Percentiles rank a stretch among this genome's conserved stretches.
Conservation (phyloP, 2,329 filamentous ascomycete species). For the Thermothelomyces thermophilus region DNA sequence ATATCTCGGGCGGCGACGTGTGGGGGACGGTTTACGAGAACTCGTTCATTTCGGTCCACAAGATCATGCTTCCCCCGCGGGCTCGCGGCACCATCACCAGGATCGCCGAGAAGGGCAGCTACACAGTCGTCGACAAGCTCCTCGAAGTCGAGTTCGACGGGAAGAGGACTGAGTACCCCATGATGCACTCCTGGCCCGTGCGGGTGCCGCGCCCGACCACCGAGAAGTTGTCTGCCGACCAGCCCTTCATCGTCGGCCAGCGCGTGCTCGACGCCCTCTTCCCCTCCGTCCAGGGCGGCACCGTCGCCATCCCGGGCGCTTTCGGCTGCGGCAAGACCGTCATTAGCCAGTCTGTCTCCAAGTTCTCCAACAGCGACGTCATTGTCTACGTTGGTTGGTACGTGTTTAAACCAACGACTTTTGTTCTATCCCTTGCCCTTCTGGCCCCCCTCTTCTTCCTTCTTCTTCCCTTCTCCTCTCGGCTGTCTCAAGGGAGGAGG, state of each 20-base stretch:
- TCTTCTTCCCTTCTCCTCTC: no score
- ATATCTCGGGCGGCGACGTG: constrained; percentile 92
- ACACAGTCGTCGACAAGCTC: constrained; percentile 90
- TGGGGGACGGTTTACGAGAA: constrained; percentile 96
- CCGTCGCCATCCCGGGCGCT: constrained; percentile 94
- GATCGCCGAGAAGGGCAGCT: constrained; percentile 82
- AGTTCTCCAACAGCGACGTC: constrained; percentile 99
- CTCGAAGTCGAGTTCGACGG: constrained; percentile 96
- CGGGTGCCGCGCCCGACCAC: constrained; percentile 88
- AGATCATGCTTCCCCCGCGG: constrained; percentile 83
- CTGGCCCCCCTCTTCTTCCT: no score
- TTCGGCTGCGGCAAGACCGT: constrained; percentile 99
- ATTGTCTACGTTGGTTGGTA: constrained; percentile 83
- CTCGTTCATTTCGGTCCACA: constrained; percentile 88
- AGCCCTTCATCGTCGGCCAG: constrained; percentile 93
- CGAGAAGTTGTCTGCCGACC: constrained; percentile 83
- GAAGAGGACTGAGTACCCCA: constrained; percentile 85
- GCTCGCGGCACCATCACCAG: constrained; percentile 87
- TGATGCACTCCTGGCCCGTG: constrained; percentile 99
- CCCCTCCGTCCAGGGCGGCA: constrained; percentile 93
- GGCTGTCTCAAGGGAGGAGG: no score
- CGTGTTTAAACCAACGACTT: background rate
- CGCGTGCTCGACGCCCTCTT: constrained; percentile 94
- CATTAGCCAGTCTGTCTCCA: constrained; percentile 96
- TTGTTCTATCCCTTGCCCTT: no score